Evolutionary conservation across 2,329 filamentous ascomycete genomes (phyloP).

Genomic region (Cercospora sojina): DNA sequence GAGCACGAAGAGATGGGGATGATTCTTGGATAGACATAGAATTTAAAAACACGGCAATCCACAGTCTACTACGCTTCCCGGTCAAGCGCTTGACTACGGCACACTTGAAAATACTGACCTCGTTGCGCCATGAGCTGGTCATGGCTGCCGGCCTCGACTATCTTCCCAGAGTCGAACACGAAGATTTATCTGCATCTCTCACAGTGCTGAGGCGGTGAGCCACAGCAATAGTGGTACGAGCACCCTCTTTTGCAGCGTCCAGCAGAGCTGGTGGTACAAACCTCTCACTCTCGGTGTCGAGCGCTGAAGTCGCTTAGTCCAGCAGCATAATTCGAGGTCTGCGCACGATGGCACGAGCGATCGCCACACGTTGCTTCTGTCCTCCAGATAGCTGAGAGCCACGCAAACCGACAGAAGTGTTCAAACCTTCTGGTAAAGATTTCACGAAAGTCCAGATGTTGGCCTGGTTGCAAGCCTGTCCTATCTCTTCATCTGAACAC

Average conservation of each 20-base stretch:
- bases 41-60: background rate
- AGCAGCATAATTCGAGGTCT: conserved; percentile 55
- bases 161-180: conserved; percentile 40
- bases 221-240: conserved; percentile 43
- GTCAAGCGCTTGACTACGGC: conserved; percentile 44
- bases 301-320: conserved; percentile 59
- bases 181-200: conserved; percentile 41
- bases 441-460: conserved; percentile 55
- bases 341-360: conserved; percentile 55
- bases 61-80: conserved; percentile 12
- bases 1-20: background rate
- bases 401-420: conserved; percentile 50
- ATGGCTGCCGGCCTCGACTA: conserved; percentile 43
- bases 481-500: conserved; percentile 50
- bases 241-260: conserved; percentile 49
- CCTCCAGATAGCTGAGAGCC: conserved; percentile 53
- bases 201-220: conserved; percentile 44
- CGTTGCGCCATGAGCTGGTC: conserved; percentile 38
- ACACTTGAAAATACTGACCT: conserved; percentile 46
- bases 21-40: background rate
- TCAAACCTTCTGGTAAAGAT: conserved; percentile 52
- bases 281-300: conserved; percentile 66
- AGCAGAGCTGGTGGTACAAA: conserved; percentile 69
- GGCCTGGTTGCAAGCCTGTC: conserved; percentile 51
- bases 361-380: conserved; percentile 56